Percentiles rank a stretch among this genome's conserved stretches.
phyloP scores from a whole-genome alignment of 2,329 filamentous ascomycete species.

The Penicillium sp. region DNA sequence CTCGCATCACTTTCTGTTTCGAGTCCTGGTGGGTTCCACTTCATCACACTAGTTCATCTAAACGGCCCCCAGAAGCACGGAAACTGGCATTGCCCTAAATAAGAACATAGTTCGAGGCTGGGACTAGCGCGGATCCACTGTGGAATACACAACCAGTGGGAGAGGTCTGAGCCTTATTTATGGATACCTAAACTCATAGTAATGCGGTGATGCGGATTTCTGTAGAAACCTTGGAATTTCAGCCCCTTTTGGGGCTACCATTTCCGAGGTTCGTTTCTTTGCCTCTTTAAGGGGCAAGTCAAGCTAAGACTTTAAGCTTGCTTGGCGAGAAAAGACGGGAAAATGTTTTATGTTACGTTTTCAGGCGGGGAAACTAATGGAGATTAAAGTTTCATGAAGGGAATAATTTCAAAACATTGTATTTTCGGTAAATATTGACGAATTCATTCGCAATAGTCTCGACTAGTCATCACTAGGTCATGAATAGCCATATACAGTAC shows the following conservation, averaged over 20 bases:
- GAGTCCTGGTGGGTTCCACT: background rate
- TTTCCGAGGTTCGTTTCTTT: too few species aligned
- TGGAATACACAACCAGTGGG: background rate
- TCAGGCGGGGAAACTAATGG: background rate
- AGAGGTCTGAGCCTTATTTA: too few species aligned
- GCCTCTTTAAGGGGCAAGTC: background rate
- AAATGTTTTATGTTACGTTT: background rate
- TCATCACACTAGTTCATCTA: background rate
- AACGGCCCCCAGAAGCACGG: background rate
- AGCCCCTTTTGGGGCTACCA: too few species aligned
- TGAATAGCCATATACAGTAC: slow-evolving; percentile 1
- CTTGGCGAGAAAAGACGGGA: background rate
- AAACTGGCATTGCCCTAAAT: background rate
- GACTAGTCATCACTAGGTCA: background rate
- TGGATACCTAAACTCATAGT: background rate
- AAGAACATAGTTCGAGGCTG: background rate
- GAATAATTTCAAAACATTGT: background rate
- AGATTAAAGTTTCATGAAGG: background rate
- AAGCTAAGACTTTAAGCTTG: background rate
- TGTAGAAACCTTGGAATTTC: too few species aligned
- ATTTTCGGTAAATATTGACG: background rate
- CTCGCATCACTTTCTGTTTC: background rate
- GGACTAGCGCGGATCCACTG: background rate
- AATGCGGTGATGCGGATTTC: too few species aligned
- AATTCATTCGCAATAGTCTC: background rate